phyloP scores from a whole-genome alignment of 257 asterid genomes.

The Forsythia suspensa region DNA sequence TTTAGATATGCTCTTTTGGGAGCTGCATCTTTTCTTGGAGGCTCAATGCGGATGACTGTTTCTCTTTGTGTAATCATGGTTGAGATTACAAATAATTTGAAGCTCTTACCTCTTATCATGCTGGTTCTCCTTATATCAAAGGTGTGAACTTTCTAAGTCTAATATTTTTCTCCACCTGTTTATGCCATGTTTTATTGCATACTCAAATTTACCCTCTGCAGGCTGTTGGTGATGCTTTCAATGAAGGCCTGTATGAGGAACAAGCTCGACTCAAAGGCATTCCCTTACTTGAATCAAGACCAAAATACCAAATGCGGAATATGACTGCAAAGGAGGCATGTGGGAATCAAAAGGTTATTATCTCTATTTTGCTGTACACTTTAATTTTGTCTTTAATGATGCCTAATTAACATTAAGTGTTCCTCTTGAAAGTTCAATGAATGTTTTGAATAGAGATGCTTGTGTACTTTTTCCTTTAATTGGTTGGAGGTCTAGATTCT shows the following conservation, averaged over 20 bases:
- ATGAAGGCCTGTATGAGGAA: constrained; percentile 96
- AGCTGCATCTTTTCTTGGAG: constrained; percentile 98
- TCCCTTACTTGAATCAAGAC: constrained; percentile 93
- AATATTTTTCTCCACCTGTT: neutral
- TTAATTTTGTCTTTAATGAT: neutral
- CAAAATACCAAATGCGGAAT: constrained; percentile 93
- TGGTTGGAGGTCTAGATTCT: neutral
- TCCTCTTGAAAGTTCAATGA: constrained; percentile 5
- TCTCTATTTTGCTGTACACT: constrained; percentile 10
- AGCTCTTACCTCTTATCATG: constrained; percentile 94
- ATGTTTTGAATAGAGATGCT: neutral
- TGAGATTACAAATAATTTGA: constrained; percentile 91
- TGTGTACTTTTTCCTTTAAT: neutral
- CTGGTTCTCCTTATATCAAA: constrained; percentile 97
- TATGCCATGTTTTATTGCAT: constrained; percentile 7
- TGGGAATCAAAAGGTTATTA: constrained; percentile 77
- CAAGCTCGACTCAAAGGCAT: constrained; percentile 90
- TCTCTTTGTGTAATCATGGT: constrained; percentile 99
- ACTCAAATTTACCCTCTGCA: constrained; percentile 27
- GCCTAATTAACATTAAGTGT: constrained; percentile 1
- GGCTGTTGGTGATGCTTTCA: constrained; percentile 99
- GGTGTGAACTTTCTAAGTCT: constrained; percentile 37
- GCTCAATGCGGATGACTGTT: constrained; percentile 99
- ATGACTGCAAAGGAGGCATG: constrained; percentile 93
- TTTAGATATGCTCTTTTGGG: constrained; percentile 94